phyloP scores from a whole-genome alignment of 2,329 filamentous ascomycete genomes.

The Delphinella strobiligena region DNA sequence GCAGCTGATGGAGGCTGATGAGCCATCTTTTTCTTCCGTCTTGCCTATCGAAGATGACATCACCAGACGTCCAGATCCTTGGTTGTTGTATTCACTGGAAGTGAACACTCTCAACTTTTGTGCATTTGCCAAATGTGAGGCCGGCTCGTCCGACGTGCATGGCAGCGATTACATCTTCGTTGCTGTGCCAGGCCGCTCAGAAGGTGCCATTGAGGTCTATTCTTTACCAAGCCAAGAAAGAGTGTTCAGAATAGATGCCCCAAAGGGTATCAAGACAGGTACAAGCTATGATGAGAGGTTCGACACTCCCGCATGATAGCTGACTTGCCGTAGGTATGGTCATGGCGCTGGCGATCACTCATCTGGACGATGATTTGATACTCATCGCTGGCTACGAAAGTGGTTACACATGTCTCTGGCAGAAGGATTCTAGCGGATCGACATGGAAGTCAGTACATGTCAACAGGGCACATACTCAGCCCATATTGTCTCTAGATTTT shows the following conservation, averaged over 20 bases:
- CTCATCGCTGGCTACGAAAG: constrained; percentile 76
- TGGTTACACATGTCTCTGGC: constrained; percentile 51
- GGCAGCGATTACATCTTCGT: constrained; percentile 39
- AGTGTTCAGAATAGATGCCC: constrained; percentile 45
- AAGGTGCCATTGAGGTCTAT: constrained; percentile 63
- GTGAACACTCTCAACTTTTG: constrained; percentile 97
- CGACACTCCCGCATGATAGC: constrained; percentile 27
- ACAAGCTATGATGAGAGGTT: background rate
- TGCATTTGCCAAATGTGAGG: constrained; percentile 54
- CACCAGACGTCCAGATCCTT: constrained; percentile 51
- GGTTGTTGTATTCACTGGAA: constrained; percentile 70
- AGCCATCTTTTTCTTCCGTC: constrained; percentile 51
- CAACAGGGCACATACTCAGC: constrained; percentile 61
- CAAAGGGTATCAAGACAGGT: constrained; percentile 32
- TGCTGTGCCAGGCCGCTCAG: constrained; percentile 54
- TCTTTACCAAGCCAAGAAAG: constrained; percentile 63
- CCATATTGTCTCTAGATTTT: constrained; percentile 54
- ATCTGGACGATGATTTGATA: constrained; percentile 37
- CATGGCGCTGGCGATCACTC: constrained; percentile 60
- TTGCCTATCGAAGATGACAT: constrained; percentile 55
- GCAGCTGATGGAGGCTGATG: constrained; percentile 53
- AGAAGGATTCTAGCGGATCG: constrained; percentile 29
- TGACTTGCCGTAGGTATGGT: constrained; percentile 59
- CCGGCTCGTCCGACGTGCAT: constrained; percentile 1
- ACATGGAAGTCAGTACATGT: constrained; percentile 49